Conservation (phyloP, 2,329 filamentous ascomycete genomes). For the Coniochaeta prunicola region DNA sequence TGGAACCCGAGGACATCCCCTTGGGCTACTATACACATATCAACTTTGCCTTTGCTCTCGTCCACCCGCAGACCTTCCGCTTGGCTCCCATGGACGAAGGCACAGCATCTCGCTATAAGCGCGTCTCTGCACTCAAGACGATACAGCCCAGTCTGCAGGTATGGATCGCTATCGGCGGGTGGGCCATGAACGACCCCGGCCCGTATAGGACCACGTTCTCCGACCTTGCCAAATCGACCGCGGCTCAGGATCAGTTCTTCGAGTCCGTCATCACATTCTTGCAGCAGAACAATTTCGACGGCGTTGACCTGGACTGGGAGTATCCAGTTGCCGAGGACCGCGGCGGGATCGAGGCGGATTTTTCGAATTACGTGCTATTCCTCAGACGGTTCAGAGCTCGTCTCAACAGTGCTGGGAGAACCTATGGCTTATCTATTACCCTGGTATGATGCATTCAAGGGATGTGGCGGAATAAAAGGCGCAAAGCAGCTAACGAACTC, state of each 20-base stretch:
- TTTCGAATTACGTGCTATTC: constrained; percentile 16
- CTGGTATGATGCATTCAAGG: too few relatives aligned
- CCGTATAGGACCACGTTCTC: constrained; percentile 18
- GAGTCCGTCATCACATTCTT: constrained; percentile 5
- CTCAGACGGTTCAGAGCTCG: too few relatives aligned
- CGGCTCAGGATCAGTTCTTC: constrained; percentile 16
- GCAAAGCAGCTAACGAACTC: too few relatives aligned
- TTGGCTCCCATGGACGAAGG: constrained; percentile 6
- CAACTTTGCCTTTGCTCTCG: constrained; percentile 12
- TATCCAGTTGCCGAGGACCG: constrained; percentile 22
- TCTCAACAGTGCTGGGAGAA: too few relatives aligned
- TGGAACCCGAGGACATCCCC: constrained; percentile 9
- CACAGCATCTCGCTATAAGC: constrained; percentile 13
- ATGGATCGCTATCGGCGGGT: constrained; percentile 33
- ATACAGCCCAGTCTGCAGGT: constrained; percentile 20
- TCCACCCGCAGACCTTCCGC: constrained; percentile 5
- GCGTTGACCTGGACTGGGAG: constrained; percentile 19
- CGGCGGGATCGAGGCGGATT: constrained; percentile 16
- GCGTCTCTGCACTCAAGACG: constrained; percentile 24
- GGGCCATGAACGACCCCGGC: constrained; percentile 30
- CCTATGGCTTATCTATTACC: too few relatives aligned
- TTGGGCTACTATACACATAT: constrained; percentile 11
- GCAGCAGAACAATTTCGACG: background rate
- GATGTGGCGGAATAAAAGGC: too few relatives aligned
- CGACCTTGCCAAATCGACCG: constrained; percentile 15